Conservation (phyloP, 148 eudicot species). For the Fagopyrum homotropicum region DNA sequence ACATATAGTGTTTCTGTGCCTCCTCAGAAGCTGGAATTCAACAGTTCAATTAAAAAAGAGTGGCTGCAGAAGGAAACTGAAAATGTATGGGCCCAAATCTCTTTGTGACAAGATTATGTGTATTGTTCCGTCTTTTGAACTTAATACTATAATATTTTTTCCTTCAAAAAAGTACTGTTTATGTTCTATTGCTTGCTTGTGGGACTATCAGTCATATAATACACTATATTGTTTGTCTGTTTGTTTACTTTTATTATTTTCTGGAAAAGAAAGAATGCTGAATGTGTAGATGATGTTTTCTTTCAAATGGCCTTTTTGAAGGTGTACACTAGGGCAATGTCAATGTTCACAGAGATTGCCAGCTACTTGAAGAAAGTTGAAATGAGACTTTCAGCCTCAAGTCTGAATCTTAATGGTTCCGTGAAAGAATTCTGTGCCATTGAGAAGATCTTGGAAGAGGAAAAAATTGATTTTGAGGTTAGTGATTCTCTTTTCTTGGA, state of each 20-base stretch:
- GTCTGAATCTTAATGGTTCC: constrained; percentile 44
- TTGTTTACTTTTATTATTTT: not conserved
- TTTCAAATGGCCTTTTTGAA: constrained; percentile 14
- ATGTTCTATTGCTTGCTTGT: not conserved
- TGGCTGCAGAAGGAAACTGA: constrained; percentile 53
- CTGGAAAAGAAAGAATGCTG: not conserved
- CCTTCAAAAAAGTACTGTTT: not conserved
- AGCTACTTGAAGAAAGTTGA: constrained; percentile 47
- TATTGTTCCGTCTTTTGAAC: not conserved
- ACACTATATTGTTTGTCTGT: not conserved
- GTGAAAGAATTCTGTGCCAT: constrained; percentile 53
- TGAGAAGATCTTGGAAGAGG: constrained; percentile 52
- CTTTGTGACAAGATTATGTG: not conserved
- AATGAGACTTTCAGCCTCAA: constrained; percentile 33
- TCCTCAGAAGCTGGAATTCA: constrained; percentile 55
- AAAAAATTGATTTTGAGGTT: constrained; percentile 77
- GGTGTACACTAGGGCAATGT: constrained; percentile 52
- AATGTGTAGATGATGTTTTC: not conserved
- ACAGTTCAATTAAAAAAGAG: constrained; percentile 36
- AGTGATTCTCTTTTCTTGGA: constrained; percentile 8
- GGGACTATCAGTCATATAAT: not conserved
- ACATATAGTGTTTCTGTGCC: constrained; percentile 74
- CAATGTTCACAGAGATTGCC: constrained; percentile 50
- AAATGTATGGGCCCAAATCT: constrained; percentile 32
- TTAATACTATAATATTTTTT: not conserved